Base-by-base conservation (phyloP, 2,329 filamentous ascomycete genomes). In the Trichoderma atroviride region DNA sequence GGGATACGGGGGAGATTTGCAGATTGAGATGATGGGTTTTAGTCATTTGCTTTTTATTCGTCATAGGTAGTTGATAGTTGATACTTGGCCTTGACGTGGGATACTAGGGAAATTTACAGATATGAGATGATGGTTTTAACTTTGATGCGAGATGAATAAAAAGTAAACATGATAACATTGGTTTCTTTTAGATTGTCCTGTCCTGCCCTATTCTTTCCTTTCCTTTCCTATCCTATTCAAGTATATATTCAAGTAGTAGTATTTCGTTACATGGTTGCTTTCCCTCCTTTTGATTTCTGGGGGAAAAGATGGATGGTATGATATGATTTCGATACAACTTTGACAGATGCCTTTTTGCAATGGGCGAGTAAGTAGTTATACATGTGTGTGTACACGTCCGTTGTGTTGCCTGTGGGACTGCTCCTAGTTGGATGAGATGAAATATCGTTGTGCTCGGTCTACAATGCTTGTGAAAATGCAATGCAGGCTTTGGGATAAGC, bases 141-240 rank as follows among this genome's bases (percentile, higher is more conserved):
- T 11, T 33, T 33, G 13, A 35, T 35, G n/a, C 22, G 59, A 19
- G n/a, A 22, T 24, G 19, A 47, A 47, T 33, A 6, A 50, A 24
- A 50, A 33, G 40, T 14, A 47, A 43, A 43, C 19, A 47, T n/a
- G 16, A 31, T 60, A 60, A 60, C 53, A 58, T 58, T 40, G 62
- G 11, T 64, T 55, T 57, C 43, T 55, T 57, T 47, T 40, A 27
- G n/a, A 29, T 27, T 66, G 52, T 66, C 63, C 63, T 66, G 63
- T 57, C 29, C 55, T 33, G 29, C 29, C 27, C 53, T 33, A 16
- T 33, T 14, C 27, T 55, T 16, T n/a, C 29, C 55, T 50, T 11
- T 50, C 29, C 19, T 22, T 4, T 33, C 55, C 29, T 24, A 50
- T 50, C 47, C 47, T 11, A 29, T 58, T 40, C 63, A 58, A 66